These are phyloP conservation scores for Phylloporus sp. DNA, from an alignment of 768 basidiomycete genomes.

Conservation along the genomic window DNA sequence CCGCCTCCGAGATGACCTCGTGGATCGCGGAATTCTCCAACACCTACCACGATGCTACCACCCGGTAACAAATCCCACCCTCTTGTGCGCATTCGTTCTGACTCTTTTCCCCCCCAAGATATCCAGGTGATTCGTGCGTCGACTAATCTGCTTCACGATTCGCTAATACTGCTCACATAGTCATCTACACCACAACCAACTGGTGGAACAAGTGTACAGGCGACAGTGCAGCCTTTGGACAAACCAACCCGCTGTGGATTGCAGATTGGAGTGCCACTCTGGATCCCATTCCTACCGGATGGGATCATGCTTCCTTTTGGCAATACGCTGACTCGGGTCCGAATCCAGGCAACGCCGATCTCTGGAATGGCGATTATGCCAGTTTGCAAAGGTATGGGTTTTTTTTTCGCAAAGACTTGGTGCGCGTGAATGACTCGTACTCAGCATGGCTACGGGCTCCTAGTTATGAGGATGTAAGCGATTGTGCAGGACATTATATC, in stretches of 20 bases:
- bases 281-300: conserved; percentile 57
- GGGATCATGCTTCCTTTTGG: conserved; percentile 54
- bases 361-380: conserved; percentile 49
- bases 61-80: conserved; percentile 33
- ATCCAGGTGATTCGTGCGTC: conserved; percentile 31
- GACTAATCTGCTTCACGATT: conserved; percentile 1
- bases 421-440: no score
- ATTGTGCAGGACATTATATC: no score
- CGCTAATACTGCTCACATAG: conserved; percentile 22
- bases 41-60: conserved; percentile 48
- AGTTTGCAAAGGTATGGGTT: conserved; percentile 39
- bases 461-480: no score
- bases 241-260: conserved; percentile 56
- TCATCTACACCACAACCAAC: conserved; percentile 58
- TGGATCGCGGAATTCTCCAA: conserved; percentile 61
- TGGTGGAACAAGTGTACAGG: conserved; percentile 71
- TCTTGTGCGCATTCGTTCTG: not conserved
- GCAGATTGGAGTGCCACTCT: conserved; percentile 47
- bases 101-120: conserved; percentile 31
- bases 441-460: no score
- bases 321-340: conserved; percentile 52
- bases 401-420: not conserved
- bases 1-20: conserved; percentile 50
- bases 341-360: conserved; percentile 54
- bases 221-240: conserved; percentile 46